Conservation (phyloP, 2,329 filamentous ascomycete genomes). For the Colletotrichum sp. region DNA sequence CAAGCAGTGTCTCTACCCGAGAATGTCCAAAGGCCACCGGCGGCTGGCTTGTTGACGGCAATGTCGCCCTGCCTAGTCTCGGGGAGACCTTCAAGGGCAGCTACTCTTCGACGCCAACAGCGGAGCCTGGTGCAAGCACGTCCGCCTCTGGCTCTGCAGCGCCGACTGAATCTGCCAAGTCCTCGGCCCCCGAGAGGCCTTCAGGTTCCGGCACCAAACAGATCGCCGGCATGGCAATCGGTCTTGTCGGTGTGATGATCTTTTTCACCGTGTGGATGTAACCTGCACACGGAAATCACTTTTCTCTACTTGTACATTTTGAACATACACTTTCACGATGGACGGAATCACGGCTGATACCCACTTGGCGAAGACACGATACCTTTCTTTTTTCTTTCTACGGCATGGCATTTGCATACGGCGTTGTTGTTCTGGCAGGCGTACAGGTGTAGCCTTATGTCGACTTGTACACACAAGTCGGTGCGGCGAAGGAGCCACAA, state of each 20-base stretch:
- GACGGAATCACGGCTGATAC: conserved; percentile 12
- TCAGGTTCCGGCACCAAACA: conserved; percentile 50
- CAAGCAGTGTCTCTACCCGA: conserved; percentile 62
- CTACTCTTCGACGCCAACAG: conserved; percentile 21
- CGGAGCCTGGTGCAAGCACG: neutral
- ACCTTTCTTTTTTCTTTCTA: neutral
- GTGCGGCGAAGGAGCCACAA: neutral
- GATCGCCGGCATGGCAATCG: conserved; percentile 55
- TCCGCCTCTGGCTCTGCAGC: conserved; percentile 24
- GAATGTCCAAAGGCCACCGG: conserved; percentile 73
- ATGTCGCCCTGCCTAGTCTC: conserved; percentile 71
- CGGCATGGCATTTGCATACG: conserved; percentile 1
- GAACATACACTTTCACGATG: conserved; percentile 2
- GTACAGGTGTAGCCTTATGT: neutral
- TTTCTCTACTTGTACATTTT: conserved; percentile 11
- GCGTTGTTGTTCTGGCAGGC: conserved; percentile 1
- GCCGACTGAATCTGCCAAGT: conserved; percentile 35
- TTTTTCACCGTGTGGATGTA: conserved; percentile 57
- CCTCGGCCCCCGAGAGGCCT: conserved; percentile 26
- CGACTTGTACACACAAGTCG: neutral
- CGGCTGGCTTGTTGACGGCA: conserved; percentile 76
- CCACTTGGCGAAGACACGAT: neutral
- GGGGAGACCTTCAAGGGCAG: conserved; percentile 54
- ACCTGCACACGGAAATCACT: conserved; percentile 8
- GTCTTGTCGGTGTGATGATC: conserved; percentile 55